phyloP scores from a whole-genome alignment of 352 stramenopile species.

The Pythium periplocum region DNA sequence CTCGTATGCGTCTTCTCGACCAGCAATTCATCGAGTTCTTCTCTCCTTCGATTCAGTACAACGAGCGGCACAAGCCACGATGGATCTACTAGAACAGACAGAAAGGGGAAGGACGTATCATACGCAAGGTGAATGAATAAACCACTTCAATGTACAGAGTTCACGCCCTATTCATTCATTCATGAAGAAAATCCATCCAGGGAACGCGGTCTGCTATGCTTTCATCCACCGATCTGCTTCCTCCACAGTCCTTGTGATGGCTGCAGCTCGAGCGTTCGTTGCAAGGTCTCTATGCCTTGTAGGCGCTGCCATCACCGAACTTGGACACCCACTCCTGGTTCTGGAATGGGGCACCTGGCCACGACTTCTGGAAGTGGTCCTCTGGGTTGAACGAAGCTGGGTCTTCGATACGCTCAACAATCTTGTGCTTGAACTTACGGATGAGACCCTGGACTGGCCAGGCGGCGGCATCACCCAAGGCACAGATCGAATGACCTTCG shows the following conservation, averaged over 20 bases:
- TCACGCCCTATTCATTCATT: conserved; percentile 11
- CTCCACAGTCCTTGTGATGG: no score
- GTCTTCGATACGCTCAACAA: conserved; percentile 98
- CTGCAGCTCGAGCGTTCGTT: no score
- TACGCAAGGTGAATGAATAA: no score
- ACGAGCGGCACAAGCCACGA: conserved; percentile 68
- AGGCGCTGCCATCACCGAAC: conserved; percentile 89
- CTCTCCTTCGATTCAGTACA: conserved; percentile 68
- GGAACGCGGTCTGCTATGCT: no score
- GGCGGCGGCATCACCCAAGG: conserved; percentile 96
- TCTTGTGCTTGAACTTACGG: conserved; percentile 98
- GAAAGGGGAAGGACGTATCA: no score
- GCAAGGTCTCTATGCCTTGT: conserved; percentile 33
- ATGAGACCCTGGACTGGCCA: conserved; percentile 99
- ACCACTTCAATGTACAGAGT: no score
- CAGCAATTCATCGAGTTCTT: conserved; percentile 91
- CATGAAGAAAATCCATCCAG: conserved; percentile 1
- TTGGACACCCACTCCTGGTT: conserved; percentile 95
- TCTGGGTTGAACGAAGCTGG: conserved; percentile 92
- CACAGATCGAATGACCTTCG: conserved; percentile 99
- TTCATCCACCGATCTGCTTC: no score
- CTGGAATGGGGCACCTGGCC: conserved; percentile 93
- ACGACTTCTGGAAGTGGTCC: conserved; percentile 94
- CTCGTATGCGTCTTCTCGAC: conserved; percentile 79
- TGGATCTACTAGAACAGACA: conserved; percentile 43